phyloP scores from a whole-genome alignment of 352 stramenopile genomes.

The Globisporangium splendens region DNA sequence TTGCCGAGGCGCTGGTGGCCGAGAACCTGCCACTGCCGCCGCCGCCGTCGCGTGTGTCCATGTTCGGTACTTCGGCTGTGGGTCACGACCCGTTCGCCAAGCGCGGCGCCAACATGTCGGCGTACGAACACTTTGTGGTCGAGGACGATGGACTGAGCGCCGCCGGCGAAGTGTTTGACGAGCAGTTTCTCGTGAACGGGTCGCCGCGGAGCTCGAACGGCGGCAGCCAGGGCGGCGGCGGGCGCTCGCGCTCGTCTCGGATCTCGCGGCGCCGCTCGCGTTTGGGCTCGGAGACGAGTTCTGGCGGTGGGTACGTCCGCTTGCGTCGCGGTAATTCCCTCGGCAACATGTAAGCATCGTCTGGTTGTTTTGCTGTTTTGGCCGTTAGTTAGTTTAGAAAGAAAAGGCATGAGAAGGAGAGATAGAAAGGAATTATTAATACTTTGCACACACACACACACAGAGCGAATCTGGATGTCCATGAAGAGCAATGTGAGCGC shows the following conservation, averaged over 20 bases:
- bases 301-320: slow-evolving; percentile 8
- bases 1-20: slow-evolving; percentile 30
- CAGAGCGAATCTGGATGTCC: no score
- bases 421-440: no score
- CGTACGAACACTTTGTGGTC: slow-evolving; percentile 65
- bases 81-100: slow-evolving; percentile 49
- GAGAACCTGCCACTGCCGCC: slow-evolving; percentile 45
- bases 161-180: slow-evolving; percentile 35
- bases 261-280: slow-evolving; percentile 21
- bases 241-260: slow-evolving; percentile 11
- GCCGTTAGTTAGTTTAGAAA: no score
- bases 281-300: slow-evolving; percentile 14
- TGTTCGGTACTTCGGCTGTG: slow-evolving; percentile 55
- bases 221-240: slow-evolving; percentile 2
- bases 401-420: no score
- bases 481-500: no score
- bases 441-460: no score
- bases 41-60: slow-evolving; percentile 57
- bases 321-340: slow-evolving; percentile 4
- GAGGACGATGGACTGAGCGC: slow-evolving; percentile 21
- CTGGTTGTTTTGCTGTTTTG: no score
- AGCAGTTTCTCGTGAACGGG: slow-evolving; percentile 31
- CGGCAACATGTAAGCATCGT: background rate
- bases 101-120: slow-evolving; percentile 33
- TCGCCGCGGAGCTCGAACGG: slow-evolving; percentile 23